Conservation (phyloP, 257 asterid genomes). For the Solanum gracilifrons region DNA sequence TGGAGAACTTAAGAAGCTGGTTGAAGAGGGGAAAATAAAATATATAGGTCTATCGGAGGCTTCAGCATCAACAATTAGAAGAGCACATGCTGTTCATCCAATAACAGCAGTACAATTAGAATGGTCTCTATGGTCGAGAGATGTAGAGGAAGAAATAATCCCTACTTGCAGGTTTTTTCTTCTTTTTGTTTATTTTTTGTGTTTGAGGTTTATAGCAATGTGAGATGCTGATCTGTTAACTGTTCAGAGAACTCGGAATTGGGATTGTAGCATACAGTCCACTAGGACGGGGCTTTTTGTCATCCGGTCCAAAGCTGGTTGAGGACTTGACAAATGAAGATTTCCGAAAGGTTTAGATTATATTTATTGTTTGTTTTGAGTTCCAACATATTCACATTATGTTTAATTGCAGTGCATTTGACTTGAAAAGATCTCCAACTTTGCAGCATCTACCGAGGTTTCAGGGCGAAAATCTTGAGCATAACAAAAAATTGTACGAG, state of each 20-base stretch:
- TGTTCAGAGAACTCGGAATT: slow-evolving; percentile 41
- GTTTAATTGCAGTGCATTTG: not conserved
- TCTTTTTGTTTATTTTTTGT: not conserved
- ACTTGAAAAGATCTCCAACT: not conserved
- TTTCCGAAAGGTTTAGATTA: slow-evolving; percentile 19
- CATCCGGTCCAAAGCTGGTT: slow-evolving; percentile 27
- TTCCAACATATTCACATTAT: not conserved
- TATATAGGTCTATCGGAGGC: slow-evolving; percentile 74
- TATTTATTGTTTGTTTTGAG: not conserved
- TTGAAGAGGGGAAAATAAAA: slow-evolving; percentile 68
- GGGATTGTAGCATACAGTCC: slow-evolving; percentile 52
- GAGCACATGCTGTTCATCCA: slow-evolving; percentile 73
- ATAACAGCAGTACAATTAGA: slow-evolving; percentile 60
- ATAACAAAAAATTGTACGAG: slow-evolving; percentile 21
- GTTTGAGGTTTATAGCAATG: not conserved
- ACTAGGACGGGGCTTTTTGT: slow-evolving; percentile 42
- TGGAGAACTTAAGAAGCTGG: slow-evolving; percentile 69
- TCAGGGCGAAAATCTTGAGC: slow-evolving; percentile 28
- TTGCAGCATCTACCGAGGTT: slow-evolving; percentile 33
- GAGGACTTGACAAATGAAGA: slow-evolving; percentile 23
- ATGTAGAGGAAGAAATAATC: slow-evolving; percentile 47
- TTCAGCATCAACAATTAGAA: slow-evolving; percentile 55
- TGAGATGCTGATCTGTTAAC: not conserved
- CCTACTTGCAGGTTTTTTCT: slow-evolving; percentile 48
- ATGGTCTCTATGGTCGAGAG: slow-evolving; percentile 74